Evolutionary conservation across 257 asterid genomes (phyloP).

Genomic region (Gentiana dahurica): DNA sequence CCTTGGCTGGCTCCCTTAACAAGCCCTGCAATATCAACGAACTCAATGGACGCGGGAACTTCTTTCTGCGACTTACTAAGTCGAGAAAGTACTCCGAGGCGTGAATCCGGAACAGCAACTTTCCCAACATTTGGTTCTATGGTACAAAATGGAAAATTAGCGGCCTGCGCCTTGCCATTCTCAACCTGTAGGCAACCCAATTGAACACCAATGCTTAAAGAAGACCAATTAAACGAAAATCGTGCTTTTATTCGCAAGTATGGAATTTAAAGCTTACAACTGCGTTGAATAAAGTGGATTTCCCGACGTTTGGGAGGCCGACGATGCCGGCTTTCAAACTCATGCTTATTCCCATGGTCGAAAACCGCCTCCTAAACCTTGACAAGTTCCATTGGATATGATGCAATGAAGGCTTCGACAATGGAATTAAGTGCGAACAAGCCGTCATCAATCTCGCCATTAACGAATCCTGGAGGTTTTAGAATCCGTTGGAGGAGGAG

Average conservation of each 20-base stretch:
- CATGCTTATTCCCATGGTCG: slow-evolving; percentile 74
- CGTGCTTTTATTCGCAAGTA: background rate
- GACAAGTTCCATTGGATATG: slow-evolving; percentile 26
- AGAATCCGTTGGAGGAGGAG: slow-evolving; percentile 16
- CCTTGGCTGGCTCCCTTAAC: slow-evolving; percentile 99
- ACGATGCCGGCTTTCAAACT: slow-evolving; percentile 93
- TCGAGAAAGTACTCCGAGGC: slow-evolving; percentile 74
- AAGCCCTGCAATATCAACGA: slow-evolving; percentile 97
- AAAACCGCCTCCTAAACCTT: slow-evolving; percentile 36
- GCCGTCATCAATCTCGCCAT: slow-evolving; percentile 53
- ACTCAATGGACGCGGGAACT: slow-evolving; percentile 88
- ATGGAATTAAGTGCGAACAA: slow-evolving; percentile 57
- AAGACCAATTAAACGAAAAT: background rate
- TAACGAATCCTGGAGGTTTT: background rate
- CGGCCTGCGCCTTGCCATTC: slow-evolving; percentile 99
- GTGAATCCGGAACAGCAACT: slow-evolving; percentile 92
- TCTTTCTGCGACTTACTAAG: slow-evolving; percentile 78
- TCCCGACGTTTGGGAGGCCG: slow-evolving; percentile 97
- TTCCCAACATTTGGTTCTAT: slow-evolving; percentile 94
- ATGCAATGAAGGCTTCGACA: slow-evolving; percentile 23
- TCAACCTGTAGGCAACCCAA: slow-evolving; percentile 55
- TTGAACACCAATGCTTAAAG: background rate
- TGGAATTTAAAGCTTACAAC: slow-evolving; percentile 41
- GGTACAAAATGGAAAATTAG: slow-evolving; percentile 92
- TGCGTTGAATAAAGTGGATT: slow-evolving; percentile 95